Conservation (phyloP, 441 rosid species). For the Daphne laureola region DNA sequence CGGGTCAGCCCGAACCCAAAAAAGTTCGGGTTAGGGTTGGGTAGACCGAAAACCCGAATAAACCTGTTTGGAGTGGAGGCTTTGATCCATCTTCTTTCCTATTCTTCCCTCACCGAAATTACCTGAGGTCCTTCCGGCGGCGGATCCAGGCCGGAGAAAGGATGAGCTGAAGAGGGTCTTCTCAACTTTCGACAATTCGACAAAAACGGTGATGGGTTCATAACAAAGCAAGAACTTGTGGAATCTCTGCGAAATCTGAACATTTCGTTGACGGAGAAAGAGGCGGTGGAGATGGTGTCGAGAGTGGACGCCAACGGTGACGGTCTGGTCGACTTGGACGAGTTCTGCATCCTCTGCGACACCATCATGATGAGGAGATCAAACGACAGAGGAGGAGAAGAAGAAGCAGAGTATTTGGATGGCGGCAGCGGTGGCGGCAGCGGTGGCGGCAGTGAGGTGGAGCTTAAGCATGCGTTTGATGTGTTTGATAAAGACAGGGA, state of each 20-base stretch:
- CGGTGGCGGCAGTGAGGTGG: slow-evolving; percentile 18
- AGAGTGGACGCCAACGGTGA: slow-evolving; percentile 51
- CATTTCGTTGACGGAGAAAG: slow-evolving; percentile 31
- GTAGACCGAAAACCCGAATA: no score
- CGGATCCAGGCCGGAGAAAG: background rate
- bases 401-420: no score
- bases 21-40: no score
- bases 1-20: no score
- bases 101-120: background rate
- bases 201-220: slow-evolving; percentile 50
- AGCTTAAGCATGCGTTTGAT: slow-evolving; percentile 51
- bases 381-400: no score
- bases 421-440: no score
- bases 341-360: slow-evolving; percentile 31
- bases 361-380: slow-evolving; percentile 4
- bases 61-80: no score
- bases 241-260: slow-evolving; percentile 39
- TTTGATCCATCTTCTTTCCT: slow-evolving; percentile 16
- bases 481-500: slow-evolving; percentile 54
- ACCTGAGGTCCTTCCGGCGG: background rate
- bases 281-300: slow-evolving; percentile 37
- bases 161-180: slow-evolving; percentile 34
- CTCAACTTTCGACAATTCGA: slow-evolving; percentile 53
- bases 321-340: slow-evolving; percentile 45
- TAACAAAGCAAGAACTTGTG: slow-evolving; percentile 39